Percentiles rank a stretch among this genome's conserved stretches.
phyloP scores from a whole-genome alignment of 2,329 filamentous ascomycete genomes.

The Coniochaeta sp. region DNA sequence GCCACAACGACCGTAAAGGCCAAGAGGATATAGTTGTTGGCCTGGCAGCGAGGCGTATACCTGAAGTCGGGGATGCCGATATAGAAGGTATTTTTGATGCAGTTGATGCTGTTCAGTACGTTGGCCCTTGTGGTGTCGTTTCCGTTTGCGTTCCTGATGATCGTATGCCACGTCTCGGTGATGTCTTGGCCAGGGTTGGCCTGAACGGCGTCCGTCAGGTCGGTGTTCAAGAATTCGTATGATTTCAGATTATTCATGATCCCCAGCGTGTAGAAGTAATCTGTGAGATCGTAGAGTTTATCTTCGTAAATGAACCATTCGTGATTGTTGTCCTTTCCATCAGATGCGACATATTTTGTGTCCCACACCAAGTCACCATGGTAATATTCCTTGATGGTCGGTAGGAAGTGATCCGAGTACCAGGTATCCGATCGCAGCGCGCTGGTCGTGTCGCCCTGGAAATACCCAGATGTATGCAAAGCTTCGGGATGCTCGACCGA shows the following conservation, averaged over 20 bases:
- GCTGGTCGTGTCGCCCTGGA: constrained; percentile 46
- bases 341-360: constrained; percentile 44
- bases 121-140: constrained; percentile 43
- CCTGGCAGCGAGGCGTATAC: constrained; percentile 63
- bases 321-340: constrained; percentile 61
- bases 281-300: constrained; percentile 78
- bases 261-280: constrained; percentile 78
- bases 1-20: constrained; percentile 81
- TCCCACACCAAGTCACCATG: constrained; percentile 79
- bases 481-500: constrained; percentile 35
- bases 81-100: constrained; percentile 78
- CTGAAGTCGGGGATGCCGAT: constrained; percentile 82
- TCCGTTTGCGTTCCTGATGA: constrained; percentile 37
- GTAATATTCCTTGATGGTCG: constrained; percentile 76
- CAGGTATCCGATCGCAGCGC: constrained; percentile 58
- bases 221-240: constrained; percentile 66
- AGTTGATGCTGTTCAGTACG: constrained; percentile 63
- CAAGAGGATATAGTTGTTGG: constrained; percentile 86
- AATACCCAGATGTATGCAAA: constrained; percentile 63
- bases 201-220: constrained; percentile 60
- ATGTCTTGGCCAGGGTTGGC: constrained; percentile 76
- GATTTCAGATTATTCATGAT: constrained; percentile 40
- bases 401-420: constrained; percentile 70
- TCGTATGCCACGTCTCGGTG: constrained; percentile 52
- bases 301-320: constrained; percentile 75